phyloP scores from a whole-genome alignment of 345 rosid genomes.

The Eutrema yunnanense region DNA sequence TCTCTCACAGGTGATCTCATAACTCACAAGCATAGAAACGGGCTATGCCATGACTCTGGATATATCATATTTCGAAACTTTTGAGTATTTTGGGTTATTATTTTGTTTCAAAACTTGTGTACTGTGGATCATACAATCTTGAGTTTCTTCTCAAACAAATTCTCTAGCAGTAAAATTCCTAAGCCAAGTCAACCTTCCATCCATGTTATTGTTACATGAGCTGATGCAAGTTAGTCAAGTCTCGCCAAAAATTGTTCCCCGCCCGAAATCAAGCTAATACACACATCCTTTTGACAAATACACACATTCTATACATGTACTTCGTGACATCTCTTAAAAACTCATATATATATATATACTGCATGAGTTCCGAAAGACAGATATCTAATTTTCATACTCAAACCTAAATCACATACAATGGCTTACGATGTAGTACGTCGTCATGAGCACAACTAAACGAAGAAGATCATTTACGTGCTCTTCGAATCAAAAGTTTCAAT shows the following conservation, averaged over 20 bases:
- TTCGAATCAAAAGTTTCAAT: background rate
- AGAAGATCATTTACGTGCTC: background rate
- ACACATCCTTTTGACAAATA: background rate
- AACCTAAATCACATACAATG: background rate
- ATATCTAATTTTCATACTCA: background rate
- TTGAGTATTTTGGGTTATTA: background rate
- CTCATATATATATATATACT: background rate
- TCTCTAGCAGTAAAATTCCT: background rate
- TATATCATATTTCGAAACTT: background rate
- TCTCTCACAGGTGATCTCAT: background rate
- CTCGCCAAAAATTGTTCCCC: background rate
- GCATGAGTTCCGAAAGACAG: background rate
- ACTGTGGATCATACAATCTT: too few relatives aligned
- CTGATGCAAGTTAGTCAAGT: background rate
- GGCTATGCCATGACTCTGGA: background rate
- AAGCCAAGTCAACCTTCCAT: background rate
- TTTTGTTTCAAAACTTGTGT: too few relatives aligned
- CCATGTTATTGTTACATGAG: background rate
- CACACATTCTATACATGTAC: background rate
- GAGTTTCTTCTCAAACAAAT: background rate
- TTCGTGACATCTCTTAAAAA: background rate
- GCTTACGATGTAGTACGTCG: background rate
- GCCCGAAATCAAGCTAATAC: background rate
- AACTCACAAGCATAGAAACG: background rate
- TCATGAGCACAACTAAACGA: background rate